Percentiles rank a stretch among this genome's conserved stretches.
Conservation (phyloP, 805 yeast species). For the Metschnikowia borealis region DNA sequence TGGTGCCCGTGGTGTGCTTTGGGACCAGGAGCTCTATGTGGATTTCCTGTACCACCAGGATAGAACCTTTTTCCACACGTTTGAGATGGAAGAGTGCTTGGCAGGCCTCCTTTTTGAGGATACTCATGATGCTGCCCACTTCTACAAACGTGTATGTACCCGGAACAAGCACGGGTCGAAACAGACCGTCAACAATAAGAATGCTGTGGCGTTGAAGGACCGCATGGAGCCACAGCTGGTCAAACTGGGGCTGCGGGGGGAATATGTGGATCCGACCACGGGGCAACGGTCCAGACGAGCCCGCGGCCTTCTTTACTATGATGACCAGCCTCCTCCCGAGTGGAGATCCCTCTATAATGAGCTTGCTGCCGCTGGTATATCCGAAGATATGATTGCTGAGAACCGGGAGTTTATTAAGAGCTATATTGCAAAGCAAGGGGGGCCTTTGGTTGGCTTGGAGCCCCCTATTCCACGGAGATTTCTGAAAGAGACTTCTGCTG, state of each 20-base stretch:
- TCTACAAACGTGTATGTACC: conserved; percentile 68
- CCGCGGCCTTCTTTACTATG: conserved; percentile 65
- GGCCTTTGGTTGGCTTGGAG: conserved; percentile 76
- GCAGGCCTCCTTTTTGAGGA: conserved; percentile 90
- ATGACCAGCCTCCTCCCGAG: conserved; percentile 76
- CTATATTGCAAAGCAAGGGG: conserved; percentile 69
- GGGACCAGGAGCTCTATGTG: conserved; percentile 95
- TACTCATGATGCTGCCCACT: conserved; percentile 80
- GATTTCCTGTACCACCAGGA: conserved; percentile 91
- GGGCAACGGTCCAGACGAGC: conserved; percentile 55
- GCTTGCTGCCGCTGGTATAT: conserved; percentile 71
- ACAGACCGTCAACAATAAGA: conserved; percentile 79
- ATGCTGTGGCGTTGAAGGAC: conserved; percentile 77
- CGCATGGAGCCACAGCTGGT: conserved; percentile 21
- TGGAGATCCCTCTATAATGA: conserved; percentile 75
- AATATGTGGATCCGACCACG: conserved; percentile 41
- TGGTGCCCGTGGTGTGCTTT: conserved; percentile 81
- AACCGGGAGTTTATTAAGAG: conserved; percentile 78
- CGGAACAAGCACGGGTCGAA: conserved; percentile 83
- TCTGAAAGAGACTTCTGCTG: neutral
- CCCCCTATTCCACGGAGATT: conserved; percentile 70
- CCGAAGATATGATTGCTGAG: conserved; percentile 86
- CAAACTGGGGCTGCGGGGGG: conserved; percentile 64
- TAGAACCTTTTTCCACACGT: conserved; percentile 89
- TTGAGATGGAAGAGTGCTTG: conserved; percentile 86